phyloP scores from a whole-genome alignment of 2,329 filamentous ascomycete genomes.

The Alternaria consortialis region DNA sequence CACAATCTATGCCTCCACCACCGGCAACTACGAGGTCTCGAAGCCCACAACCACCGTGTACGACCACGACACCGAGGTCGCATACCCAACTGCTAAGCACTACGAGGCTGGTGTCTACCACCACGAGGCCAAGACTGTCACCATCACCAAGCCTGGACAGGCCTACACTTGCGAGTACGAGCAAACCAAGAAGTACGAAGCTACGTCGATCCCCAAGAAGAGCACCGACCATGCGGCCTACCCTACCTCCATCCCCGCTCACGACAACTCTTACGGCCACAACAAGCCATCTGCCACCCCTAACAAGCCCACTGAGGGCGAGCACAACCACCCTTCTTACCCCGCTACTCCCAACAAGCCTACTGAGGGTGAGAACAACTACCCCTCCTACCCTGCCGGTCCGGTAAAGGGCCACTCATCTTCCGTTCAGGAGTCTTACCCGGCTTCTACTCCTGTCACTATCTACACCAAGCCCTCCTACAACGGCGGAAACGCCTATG shows the following conservation, averaged over 20 bases:
- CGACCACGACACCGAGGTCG: conserved; percentile 36
- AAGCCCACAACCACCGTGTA: conserved; percentile 47
- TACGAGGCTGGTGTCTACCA: conserved; percentile 41
- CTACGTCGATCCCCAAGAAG: conserved; percentile 15
- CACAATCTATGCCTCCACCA: conserved; percentile 32
- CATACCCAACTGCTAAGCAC: conserved; percentile 34
- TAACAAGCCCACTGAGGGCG: conserved; percentile 15
- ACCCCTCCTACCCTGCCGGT: conserved; percentile 3
- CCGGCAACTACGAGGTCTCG: conserved; percentile 42
- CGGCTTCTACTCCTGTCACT: neutral
- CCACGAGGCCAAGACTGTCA: conserved; percentile 40
- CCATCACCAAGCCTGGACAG: conserved; percentile 43
- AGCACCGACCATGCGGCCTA: conserved; percentile 8
- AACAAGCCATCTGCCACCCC: conserved; percentile 17
- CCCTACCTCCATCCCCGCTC: conserved; percentile 16
- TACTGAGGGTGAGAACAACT: neutral
- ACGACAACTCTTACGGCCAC: conserved; percentile 18
- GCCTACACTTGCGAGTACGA: conserved; percentile 43
- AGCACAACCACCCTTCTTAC: conserved; percentile 14
- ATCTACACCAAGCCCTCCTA: conserved; percentile 12
- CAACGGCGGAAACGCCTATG: conserved; percentile 6
- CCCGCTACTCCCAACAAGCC: neutral
- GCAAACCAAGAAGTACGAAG: conserved; percentile 29
- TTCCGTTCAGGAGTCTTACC: conserved; percentile 1
- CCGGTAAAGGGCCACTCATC: conserved; percentile 1